Evolutionary conservation across 148 eudicot species (phyloP).

Genomic region (Polygonum maritimum): DNA sequence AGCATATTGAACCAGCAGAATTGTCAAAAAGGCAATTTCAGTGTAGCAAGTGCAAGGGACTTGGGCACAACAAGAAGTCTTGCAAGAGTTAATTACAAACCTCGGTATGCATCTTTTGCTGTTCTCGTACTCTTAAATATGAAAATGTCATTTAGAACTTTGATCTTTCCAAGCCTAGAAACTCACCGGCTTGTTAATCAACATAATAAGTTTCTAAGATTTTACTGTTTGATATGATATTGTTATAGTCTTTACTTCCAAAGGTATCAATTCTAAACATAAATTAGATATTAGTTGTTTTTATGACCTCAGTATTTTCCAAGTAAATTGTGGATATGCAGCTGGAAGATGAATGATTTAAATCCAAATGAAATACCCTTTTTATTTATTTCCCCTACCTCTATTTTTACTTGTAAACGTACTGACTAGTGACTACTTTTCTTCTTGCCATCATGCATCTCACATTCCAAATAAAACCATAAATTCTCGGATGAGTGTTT

Average conservation of each 20-base stretch:
- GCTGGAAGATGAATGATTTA: background rate
- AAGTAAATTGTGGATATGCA: background rate
- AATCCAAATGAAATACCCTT: too few species aligned
- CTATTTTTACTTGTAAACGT: background rate
- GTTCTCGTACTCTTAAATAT: background rate
- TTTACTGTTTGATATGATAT: background rate
- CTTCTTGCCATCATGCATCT: background rate
- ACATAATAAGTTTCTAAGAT: background rate
- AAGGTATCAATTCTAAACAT: background rate
- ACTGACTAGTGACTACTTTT: background rate
- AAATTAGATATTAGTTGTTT: background rate
- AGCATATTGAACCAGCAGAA: conserved; percentile 24
- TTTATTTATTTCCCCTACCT: background rate
- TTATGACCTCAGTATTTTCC: background rate
- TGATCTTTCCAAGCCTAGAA: background rate
- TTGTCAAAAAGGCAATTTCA: conserved; percentile 45
- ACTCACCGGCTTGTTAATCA: background rate
- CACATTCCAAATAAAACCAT: background rate
- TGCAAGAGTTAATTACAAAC: conserved; percentile 21
- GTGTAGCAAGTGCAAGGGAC: conserved; percentile 65
- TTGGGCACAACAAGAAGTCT: conserved; percentile 58
- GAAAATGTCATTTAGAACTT: background rate
- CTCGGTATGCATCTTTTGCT: background rate
- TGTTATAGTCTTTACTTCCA: background rate
- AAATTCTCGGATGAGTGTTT: background rate